Evolutionary conservation across 2,329 filamentous ascomycete genomes (phyloP), one percentile per base, ranked within the genome.

Genomic region (Monilinia laxa): DNA sequence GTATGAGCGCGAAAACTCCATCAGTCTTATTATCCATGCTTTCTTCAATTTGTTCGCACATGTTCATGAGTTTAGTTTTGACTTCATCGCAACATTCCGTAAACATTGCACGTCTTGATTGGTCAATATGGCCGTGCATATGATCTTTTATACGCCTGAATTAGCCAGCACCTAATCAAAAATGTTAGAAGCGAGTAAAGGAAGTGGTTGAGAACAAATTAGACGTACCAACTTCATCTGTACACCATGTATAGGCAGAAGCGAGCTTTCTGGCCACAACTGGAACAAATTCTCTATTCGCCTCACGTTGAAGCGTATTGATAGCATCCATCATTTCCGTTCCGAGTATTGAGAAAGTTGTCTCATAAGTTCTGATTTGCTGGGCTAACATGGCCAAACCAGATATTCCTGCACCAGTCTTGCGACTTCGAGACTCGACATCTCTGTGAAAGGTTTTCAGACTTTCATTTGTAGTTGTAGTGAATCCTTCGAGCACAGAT

Each of bases 271-370:
- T 54, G 4, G 76, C 73, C 64, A 88, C 80, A 2, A 78, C 77
- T 0, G 83, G 84, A 0, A 78, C 79, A 66, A 87, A 86, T 45
- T 82, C 77, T 4, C 85, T 81, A 70, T 81, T 87, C 20, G 82
- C 81, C 4, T 84, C 81, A 38, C 82, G 80, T 71, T 87, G 84
- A 4, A 77, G 68, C 6, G 78, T 75, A 0, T 77, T 82, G 69
- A 86, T 80, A 2, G 70, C 69, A 1, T 71, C 70, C 0, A 76
- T 69, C 52, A 82, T 74, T 4, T 68, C 68, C 0, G 64, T 68
- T 3, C 76, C 75, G 0, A 82, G 66, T 9, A 78, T 75, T 0
- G 74, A 72, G 47, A 86, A 78, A 6, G 78, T 75, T 3, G 75
- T 75, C 40, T 80, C 73, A 72, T 82, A 80, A 35, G 74, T 76